These are phyloP conservation scores for Ocimum tenuiflorum DNA, from an alignment of 257 asterid species.

Conservation along the genomic window DNA sequence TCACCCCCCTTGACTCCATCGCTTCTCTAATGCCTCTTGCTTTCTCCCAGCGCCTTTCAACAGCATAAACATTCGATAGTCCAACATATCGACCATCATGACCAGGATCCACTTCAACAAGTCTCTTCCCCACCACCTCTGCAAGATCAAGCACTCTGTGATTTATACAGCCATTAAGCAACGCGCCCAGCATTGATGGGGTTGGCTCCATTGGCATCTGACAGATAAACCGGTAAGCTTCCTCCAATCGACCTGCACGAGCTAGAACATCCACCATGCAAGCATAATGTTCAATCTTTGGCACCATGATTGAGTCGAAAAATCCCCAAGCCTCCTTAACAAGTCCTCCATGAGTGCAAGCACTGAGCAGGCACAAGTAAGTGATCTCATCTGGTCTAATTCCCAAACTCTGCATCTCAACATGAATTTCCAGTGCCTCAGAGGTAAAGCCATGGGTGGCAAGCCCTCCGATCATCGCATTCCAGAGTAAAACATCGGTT, in stretches of 20 bases:
- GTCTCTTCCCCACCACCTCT: constrained; percentile 54
- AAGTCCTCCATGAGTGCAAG: constrained; percentile 76
- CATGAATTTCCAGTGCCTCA: constrained; percentile 36
- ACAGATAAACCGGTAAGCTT: constrained; percentile 39
- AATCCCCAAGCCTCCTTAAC: constrained; percentile 54
- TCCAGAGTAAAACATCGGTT: constrained; percentile 62
- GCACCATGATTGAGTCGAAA: constrained; percentile 43
- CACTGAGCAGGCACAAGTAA: constrained; percentile 52
- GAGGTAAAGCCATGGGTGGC: constrained; percentile 58
- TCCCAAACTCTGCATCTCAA: constrained; percentile 32
- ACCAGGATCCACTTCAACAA: constrained; percentile 52
- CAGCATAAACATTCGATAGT: constrained; percentile 60
- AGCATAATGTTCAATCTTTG: constrained; percentile 63
- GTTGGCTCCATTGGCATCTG: constrained; percentile 49
- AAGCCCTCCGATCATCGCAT: constrained; percentile 69
- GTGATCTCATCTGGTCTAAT: constrained; percentile 64
- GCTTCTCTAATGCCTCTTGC: constrained; percentile 49
- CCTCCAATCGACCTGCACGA: constrained; percentile 55
- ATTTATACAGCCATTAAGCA: constrained; percentile 60
- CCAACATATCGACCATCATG: constrained; percentile 76
- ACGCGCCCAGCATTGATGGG: constrained; percentile 62
- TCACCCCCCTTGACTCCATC: constrained; percentile 71
- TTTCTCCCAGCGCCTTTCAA: constrained; percentile 50
- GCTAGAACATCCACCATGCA: constrained; percentile 76
- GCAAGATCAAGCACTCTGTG: constrained; percentile 54